These are phyloP conservation scores for Ceriops zippeliana DNA, from an alignment of 345 rosid genomes.

Conservation along the genomic window DNA sequence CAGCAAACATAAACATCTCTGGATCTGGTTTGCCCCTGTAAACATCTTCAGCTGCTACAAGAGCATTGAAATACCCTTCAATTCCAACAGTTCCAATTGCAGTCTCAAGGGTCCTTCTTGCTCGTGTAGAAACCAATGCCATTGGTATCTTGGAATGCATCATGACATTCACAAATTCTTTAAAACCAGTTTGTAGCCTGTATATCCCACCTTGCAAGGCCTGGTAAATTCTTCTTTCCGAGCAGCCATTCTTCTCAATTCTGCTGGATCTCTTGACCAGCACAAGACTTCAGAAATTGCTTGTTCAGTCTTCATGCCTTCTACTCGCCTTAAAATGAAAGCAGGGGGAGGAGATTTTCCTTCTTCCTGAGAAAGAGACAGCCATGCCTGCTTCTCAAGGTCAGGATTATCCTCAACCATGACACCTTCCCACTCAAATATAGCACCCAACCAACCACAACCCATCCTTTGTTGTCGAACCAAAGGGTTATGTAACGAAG, in stretches of 20 bases:
- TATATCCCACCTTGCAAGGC: constrained; percentile 78
- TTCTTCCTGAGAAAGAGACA: constrained; percentile 79
- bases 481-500: constrained; percentile 76
- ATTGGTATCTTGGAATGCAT: constrained; percentile 84
- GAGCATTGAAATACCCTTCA: constrained; percentile 59
- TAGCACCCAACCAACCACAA: constrained; percentile 96
- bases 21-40: constrained; percentile 94
- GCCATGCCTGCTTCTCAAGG: constrained; percentile 80
- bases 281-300: constrained; percentile 90
- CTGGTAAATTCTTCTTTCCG: constrained; percentile 82
- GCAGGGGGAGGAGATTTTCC: constrained; percentile 81
- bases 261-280: constrained; percentile 87
- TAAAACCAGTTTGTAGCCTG: constrained; percentile 64
- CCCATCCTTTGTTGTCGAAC: constrained; percentile 96
- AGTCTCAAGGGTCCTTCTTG: constrained; percentile 61
- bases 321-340: constrained; percentile 59
- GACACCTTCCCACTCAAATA: constrained; percentile 98
- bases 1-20: constrained; percentile 81
- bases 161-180: constrained; percentile 81
- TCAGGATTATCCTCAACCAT: constrained; percentile 76
- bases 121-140: constrained; percentile 92
- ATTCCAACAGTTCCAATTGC: constrained; percentile 69
- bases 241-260: constrained; percentile 64
- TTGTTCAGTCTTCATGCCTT: constrained; percentile 97
- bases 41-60: constrained; percentile 88